Evolutionary conservation across 108 stramenopile genomes (phyloP).

Genomic region (Mediolabrus comicus): DNA sequence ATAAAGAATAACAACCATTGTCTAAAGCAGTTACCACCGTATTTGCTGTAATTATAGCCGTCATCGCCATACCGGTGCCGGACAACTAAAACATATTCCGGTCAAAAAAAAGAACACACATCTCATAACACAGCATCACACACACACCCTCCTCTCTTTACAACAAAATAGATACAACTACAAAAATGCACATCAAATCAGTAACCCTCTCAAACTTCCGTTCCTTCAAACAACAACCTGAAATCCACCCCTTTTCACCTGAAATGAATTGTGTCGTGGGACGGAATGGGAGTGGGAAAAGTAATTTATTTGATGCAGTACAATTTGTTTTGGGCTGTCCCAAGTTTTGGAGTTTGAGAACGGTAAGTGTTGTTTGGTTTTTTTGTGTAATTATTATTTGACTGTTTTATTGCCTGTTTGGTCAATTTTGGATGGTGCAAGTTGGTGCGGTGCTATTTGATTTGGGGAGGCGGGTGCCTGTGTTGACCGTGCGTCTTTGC

Average conservation of each 20-base stretch:
- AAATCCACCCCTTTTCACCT: constrained; percentile 96
- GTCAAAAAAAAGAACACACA: too few species aligned
- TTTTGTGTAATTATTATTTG: background rate
- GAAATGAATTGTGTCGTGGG: constrained; percentile 94
- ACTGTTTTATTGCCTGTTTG: too few species aligned
- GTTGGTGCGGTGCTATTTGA: too few species aligned
- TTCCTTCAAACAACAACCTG: constrained; percentile 91
- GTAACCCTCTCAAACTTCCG: constrained; percentile 96
- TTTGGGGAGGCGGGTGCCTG: too few species aligned
- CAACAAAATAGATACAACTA: background rate
- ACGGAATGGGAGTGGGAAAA: constrained; percentile 95
- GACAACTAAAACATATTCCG: too few species aligned
- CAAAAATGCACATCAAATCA: constrained; percentile 94
- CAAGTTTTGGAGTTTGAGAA: constrained; percentile 85
- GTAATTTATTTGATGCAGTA: constrained; percentile 97
- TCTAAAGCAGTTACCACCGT: too few species aligned
- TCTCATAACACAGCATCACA: too few species aligned
- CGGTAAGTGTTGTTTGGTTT: constrained; percentile 48
- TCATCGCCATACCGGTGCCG: too few species aligned
- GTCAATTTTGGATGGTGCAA: too few species aligned
- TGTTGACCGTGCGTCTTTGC: too few species aligned
- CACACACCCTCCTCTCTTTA: background rate
- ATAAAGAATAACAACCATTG: too few species aligned
- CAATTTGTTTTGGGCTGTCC: constrained; percentile 94
- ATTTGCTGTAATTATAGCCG: too few species aligned